phyloP scores from a whole-genome alignment of 2,329 filamentous ascomycete species.

The Elsinoe australis region DNA sequence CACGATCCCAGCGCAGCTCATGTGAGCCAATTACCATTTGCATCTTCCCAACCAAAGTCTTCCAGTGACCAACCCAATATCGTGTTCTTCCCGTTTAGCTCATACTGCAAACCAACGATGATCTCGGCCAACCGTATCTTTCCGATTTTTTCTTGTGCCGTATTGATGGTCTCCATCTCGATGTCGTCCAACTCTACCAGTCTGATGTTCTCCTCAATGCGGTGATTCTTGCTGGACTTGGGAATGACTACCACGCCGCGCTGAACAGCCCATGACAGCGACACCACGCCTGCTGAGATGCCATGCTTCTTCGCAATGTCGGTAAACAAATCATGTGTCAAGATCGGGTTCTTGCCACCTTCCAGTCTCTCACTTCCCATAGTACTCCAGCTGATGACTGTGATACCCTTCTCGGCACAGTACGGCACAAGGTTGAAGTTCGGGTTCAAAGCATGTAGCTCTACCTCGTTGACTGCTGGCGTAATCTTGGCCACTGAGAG shows the following conservation, averaged over 20 bases:
- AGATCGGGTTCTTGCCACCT: background rate
- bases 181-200: conserved; percentile 2
- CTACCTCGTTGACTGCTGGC: conserved; percentile 27
- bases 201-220: conserved; percentile 11
- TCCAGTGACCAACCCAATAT: conserved; percentile 8
- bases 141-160: background rate
- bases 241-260: conserved; percentile 7
- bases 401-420: conserved; percentile 56
- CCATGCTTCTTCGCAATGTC: conserved; percentile 1
- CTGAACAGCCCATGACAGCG: conserved; percentile 12
- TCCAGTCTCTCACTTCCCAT: conserved; percentile 27
- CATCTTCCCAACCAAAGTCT: conserved; percentile 11
- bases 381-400: conserved; percentile 57
- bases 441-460: conserved; percentile 25
- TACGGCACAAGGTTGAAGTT: conserved; percentile 10
- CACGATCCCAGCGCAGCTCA: too few species aligned
- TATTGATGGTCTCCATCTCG: conserved; percentile 2
- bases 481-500: conserved; percentile 24
- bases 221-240: conserved; percentile 1
- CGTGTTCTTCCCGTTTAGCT: conserved; percentile 10
- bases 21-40: conserved; percentile 9
- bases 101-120: conserved; percentile 3
- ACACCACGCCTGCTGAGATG: conserved; percentile 1
- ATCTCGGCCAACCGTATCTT: background rate
- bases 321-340: background rate